phyloP scores from a whole-genome alignment of 805 yeast genomes.

The Maudiozyma turicensis region DNA sequence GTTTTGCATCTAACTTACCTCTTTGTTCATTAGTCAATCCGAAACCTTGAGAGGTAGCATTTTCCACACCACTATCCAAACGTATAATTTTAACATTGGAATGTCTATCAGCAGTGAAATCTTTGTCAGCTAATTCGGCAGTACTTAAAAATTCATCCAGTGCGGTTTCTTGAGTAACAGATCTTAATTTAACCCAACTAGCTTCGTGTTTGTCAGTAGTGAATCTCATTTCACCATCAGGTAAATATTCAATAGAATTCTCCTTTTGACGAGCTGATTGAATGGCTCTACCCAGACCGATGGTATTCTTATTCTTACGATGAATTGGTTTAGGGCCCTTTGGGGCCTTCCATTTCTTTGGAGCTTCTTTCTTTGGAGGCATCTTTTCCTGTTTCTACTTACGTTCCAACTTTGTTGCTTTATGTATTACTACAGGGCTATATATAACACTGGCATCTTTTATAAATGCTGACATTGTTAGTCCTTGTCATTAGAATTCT shows the following conservation, averaged over 20 bases:
- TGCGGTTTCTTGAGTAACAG: slow-evolving; percentile 91
- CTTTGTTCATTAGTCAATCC: slow-evolving; percentile 60
- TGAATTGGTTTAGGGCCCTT: slow-evolving; percentile 88
- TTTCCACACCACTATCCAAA: slow-evolving; percentile 42
- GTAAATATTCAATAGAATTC: slow-evolving; percentile 59
- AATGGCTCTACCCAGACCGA: slow-evolving; percentile 80
- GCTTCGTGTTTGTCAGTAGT: slow-evolving; percentile 80
- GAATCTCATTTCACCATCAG: slow-evolving; percentile 84
- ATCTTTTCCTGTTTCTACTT: slow-evolving; percentile 7
- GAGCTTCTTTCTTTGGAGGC: slow-evolving; percentile 38
- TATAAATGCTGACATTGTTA: background rate
- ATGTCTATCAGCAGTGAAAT: slow-evolving; percentile 84
- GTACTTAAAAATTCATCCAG: slow-evolving; percentile 90
- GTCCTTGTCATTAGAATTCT: background rate
- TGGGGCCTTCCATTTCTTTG: slow-evolving; percentile 78
- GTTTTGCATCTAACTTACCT: slow-evolving; percentile 47
- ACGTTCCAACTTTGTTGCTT: background rate
- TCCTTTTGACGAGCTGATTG: slow-evolving; percentile 63
- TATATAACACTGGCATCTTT: background rate
- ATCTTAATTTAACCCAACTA: slow-evolving; percentile 79
- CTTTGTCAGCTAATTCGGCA: slow-evolving; percentile 93
- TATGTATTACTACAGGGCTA: background rate
- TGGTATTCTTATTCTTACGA: slow-evolving; percentile 70
- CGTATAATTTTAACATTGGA: slow-evolving; percentile 77
- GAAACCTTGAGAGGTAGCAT: slow-evolving; percentile 41